These are phyloP conservation scores for Bipolaris bicolor DNA, from an alignment of 2,329 filamentous ascomycete species.

Conservation along the genomic window DNA sequence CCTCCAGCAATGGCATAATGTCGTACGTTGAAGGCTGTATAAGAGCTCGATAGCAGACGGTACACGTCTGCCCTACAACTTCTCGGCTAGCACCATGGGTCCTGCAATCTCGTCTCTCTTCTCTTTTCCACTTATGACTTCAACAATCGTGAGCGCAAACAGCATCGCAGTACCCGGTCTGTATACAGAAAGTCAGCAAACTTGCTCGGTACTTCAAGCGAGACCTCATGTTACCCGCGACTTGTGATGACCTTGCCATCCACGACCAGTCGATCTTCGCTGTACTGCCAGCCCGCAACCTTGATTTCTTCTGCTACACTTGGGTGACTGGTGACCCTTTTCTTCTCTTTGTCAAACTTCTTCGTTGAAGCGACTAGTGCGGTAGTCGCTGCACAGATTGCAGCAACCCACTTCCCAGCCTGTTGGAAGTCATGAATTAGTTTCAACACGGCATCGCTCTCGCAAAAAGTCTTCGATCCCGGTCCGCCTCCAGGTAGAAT, in stretches of 20 bases:
- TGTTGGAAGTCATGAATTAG: slow-evolving; percentile 41
- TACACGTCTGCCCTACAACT: slow-evolving; percentile 19
- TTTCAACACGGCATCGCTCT: slow-evolving; percentile 28
- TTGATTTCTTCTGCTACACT: slow-evolving; percentile 44
- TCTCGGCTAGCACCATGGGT: slow-evolving; percentile 53
- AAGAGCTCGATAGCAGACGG: not conserved
- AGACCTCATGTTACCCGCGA: slow-evolving; percentile 34
- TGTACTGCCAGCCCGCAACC: slow-evolving; percentile 44
- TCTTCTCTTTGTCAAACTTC: slow-evolving; percentile 26
- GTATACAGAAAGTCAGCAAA: not conserved
- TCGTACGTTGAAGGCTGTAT: no score
- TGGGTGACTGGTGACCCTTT: slow-evolving; percentile 47
- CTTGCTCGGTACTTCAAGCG: not conserved
- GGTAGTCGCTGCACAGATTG: slow-evolving; percentile 50
- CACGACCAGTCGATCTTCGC: slow-evolving; percentile 45
- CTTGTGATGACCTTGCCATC: slow-evolving; percentile 46
- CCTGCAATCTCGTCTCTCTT: slow-evolving; percentile 58
- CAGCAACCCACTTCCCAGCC: slow-evolving; percentile 41
- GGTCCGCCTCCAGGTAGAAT: slow-evolving; percentile 49
- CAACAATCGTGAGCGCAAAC: slow-evolving; percentile 50
- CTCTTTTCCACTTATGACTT: slow-evolving; percentile 48
- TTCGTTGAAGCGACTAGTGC: slow-evolving; percentile 41
- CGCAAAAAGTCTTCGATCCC: slow-evolving; percentile 46
- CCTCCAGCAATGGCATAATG: not conserved
- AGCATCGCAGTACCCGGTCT: slow-evolving; percentile 49